Conservation (phyloP, 805 yeast species). For the Pichia thaimueangensis region DNA sequence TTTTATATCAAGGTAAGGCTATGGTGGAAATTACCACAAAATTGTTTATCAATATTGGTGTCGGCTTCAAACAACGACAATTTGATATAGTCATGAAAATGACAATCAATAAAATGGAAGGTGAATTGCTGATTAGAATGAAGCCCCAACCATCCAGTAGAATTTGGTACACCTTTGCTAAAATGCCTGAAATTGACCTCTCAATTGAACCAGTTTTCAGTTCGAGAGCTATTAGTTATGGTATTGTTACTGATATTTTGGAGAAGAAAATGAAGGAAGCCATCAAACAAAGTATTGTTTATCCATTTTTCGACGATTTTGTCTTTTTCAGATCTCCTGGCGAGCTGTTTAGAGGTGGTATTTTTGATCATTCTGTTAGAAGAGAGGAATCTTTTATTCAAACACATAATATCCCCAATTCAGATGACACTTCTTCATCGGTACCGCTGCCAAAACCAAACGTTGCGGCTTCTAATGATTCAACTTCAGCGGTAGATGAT, state of each 20-base stretch:
- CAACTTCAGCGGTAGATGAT: background rate
- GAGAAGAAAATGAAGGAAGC: conserved; percentile 75
- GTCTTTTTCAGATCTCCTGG: conserved; percentile 57
- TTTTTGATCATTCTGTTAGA: conserved; percentile 56
- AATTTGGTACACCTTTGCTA: conserved; percentile 82
- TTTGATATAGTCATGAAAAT: conserved; percentile 69
- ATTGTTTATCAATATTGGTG: conserved; percentile 66
- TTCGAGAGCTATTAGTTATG: conserved; percentile 71
- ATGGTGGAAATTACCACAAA: conserved; percentile 76
- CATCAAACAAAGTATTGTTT: conserved; percentile 69
- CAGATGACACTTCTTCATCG: background rate
- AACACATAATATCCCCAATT: no score
- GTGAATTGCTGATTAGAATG: conserved; percentile 60
- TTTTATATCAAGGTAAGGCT: conserved; percentile 71
- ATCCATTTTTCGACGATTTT: conserved; percentile 86
- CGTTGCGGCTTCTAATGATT: background rate
- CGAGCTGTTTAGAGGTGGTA: conserved; percentile 85
- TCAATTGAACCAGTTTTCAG: conserved; percentile 89
- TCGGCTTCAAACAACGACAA: conserved; percentile 65
- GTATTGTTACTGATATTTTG: conserved; percentile 72
- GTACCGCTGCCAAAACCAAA: background rate
- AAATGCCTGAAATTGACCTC: conserved; percentile 69
- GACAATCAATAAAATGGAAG: conserved; percentile 61
- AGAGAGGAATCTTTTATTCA: background rate
- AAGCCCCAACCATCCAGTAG: conserved; percentile 91